Evolutionary conservation across 768 basidiomycete species (phyloP), one percentile per base, ranked within the genome.

Genomic region (Lyophyllum semitale): DNA sequence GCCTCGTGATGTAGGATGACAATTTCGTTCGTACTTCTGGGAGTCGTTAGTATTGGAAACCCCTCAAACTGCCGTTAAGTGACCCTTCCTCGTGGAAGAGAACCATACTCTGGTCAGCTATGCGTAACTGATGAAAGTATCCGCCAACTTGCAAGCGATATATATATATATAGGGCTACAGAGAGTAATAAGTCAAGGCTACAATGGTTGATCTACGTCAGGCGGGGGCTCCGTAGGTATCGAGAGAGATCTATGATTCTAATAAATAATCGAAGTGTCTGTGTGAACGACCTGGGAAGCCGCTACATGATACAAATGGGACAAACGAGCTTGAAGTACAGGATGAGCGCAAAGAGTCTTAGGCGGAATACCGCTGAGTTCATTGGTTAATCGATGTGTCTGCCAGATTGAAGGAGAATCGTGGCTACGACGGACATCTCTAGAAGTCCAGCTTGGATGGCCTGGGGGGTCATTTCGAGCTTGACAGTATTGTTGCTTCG

Each of bases 341-440:
- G 37, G 9, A 4, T 4, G 37, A 15, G 5, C 17, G 15, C n/a
- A 15, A 3, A 35, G 8, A 35, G 13, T 8, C 8, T 9, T 8
- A 15, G 13, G 8, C 15, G 13, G 9, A 30, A 11, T 6, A 5
- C 6, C 17, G n/a, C 15, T 9, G 37, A 18, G n/a, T 38, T 15
- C 37, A n/a, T n/a, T 15, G n/a, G 18, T 67, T 57, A 84, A 53
- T 81, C 81, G 17, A 84, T 78, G 59, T 65, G 73, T 53, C 73
- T 72, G 35, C 82, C 83, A 42, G 67, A 79, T 57, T 77, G 75
- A 52, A 84, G 71, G 32, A 84, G 67, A 8, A 77, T 63, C 0
- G 81, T 74, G 0, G 80, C 77, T 9, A 83, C 70, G 37, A 84
- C 62, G 38, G 72, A 74, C 3, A 68, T 64, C 33, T 84, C 78